These are phyloP conservation scores for Alternaria alternata DNA, from an alignment of 2,329 filamentous ascomycete genomes.

Conservation along the genomic window DNA sequence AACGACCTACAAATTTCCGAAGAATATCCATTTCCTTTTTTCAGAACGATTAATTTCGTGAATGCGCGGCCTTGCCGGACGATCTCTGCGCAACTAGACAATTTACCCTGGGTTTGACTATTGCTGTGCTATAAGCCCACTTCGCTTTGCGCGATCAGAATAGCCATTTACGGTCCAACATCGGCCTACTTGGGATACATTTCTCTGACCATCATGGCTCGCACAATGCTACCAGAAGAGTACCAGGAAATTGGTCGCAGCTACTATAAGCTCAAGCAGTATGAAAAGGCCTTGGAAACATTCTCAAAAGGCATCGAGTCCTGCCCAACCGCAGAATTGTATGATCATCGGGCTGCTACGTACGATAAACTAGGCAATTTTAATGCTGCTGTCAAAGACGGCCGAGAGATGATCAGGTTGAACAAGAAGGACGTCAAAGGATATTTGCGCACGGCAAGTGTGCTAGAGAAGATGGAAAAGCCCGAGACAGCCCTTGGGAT, in stretches of 20 bases:
- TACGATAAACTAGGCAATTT: slow-evolving; percentile 62
- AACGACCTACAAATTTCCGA: neutral
- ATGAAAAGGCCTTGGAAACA: slow-evolving; percentile 43
- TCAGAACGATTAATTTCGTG: neutral
- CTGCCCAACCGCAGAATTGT: slow-evolving; percentile 47
- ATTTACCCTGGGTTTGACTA: neutral
- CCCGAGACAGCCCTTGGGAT: slow-evolving; percentile 62
- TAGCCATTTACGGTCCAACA: neutral
- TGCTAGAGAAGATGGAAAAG: slow-evolving; percentile 59
- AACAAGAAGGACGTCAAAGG: slow-evolving; percentile 62
- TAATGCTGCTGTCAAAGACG: slow-evolving; percentile 63
- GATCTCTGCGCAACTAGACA: neutral
- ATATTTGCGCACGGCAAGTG: slow-evolving; percentile 64
- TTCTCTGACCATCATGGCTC: slow-evolving; percentile 31
- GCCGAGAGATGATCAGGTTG: slow-evolving; percentile 63
- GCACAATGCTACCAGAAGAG: slow-evolving; percentile 44
- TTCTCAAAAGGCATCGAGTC: slow-evolving; percentile 45
- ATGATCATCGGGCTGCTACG: slow-evolving; percentile 65
- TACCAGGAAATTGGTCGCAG: slow-evolving; percentile 46
- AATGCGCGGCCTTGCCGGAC: neutral
- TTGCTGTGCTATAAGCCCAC: neutral
- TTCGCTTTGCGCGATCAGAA: neutral
- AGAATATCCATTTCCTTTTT: neutral
- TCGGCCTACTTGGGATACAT: neutral
- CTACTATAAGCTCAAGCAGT: slow-evolving; percentile 49